A percentile compares a stretch with the other conserved stretches of the same genome.
Conservation (phyloP, 2,329 filamentous ascomycete genomes). For the Cladosporium velox region DNA sequence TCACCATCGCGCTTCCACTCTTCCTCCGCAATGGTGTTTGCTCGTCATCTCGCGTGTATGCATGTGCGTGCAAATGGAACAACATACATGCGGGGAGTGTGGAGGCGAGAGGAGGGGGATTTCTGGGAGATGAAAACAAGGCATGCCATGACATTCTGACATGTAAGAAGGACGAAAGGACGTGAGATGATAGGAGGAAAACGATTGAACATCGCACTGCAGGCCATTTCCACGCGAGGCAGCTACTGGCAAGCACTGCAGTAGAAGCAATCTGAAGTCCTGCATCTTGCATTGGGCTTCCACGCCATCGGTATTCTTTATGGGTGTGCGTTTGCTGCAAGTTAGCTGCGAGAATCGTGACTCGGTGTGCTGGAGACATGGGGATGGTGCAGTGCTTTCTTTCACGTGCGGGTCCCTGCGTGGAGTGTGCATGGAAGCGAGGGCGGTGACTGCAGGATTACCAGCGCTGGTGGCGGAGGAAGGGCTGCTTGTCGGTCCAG, state of each 20-base stretch:
- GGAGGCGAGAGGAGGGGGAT: background rate
- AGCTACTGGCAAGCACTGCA: background rate
- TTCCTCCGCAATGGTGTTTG: background rate
- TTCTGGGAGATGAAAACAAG: background rate
- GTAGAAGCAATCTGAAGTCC: background rate
- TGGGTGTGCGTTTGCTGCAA: background rate
- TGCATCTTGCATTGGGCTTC: background rate
- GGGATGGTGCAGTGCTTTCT: background rate
- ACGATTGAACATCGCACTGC: background rate
- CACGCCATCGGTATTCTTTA: background rate
- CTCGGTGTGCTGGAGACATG: background rate
- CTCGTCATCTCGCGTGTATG: background rate
- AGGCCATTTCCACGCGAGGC: background rate
- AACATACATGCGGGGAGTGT: background rate
- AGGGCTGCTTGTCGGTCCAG: background rate
- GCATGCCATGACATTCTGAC: background rate
- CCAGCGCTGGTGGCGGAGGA: background rate
- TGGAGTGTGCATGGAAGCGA: conserved; percentile 2
- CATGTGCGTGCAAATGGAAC: background rate
- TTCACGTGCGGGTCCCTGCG: conserved; percentile 3
- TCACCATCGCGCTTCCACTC: background rate
- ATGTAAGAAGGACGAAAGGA: background rate
- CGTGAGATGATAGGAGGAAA: background rate
- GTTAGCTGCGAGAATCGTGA: background rate
- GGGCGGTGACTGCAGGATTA: conserved; percentile 1